Evolutionary conservation across 805 yeast genomes (phyloP), one percentile per base, ranked within the genome.

Genomic region (Lachancea dasiensis): DNA sequence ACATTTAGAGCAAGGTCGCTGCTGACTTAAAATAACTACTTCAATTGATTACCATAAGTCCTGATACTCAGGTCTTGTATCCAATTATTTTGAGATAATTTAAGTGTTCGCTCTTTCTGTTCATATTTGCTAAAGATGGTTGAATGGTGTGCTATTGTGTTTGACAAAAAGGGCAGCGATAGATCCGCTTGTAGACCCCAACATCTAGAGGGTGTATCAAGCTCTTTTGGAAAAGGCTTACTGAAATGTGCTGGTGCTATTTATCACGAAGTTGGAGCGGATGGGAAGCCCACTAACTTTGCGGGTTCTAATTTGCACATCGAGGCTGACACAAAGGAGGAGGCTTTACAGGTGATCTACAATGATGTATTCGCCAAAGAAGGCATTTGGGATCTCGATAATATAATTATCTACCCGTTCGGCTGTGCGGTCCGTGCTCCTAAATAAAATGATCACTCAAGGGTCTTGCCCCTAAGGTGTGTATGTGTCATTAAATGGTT

Each of bases 361-460:
- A 50, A 64, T 34, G 95, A 85, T 54, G 57, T 77, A 24, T 85
- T 78, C 58, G 72, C 73, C 48, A 68, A 67, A 48, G 67, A 68
- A 24, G 89, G 86, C 2, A 71, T 85, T 43, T 85, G 94, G 95
- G 94, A 85, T 56, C 54, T 82, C 43, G 75, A 75, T 26, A 70
- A 68, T 38, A 79, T 73, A 14, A 52, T 78, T 46, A 73, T 81
- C 27, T 70, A 73, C 51, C 86, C 86, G 31, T 57, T 54, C 37
- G 70, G 68, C 14, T 60, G 70, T 49, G 74, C 73, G 32, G 68
- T 63, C 37, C 70, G 76, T 56, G 48, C 61, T 35, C 20, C 33
- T 64, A 61, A 14, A 63, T 59, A 45, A 60, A 61, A 27, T 45
- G 31, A 30, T 15, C 14, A 22, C 22, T 18, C 15, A 13, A 27